Conservation (phyloP, 805 yeast species). For the Kurtzmaniella cleridarum region DNA sequence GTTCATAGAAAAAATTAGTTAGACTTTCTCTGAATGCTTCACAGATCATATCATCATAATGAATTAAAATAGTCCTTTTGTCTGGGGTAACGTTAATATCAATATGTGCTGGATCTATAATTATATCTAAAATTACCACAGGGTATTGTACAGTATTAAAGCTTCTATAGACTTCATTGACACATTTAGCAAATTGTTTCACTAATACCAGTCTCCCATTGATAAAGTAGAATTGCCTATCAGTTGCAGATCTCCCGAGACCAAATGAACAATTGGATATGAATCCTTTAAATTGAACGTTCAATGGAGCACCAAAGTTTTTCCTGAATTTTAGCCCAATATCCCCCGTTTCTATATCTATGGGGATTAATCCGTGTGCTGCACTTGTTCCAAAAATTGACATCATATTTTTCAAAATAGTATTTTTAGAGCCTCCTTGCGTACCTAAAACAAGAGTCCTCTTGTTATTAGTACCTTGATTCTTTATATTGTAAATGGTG, state of each 20-base stretch:
- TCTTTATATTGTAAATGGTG: slow-evolving; percentile 48
- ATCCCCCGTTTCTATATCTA: slow-evolving; percentile 39
- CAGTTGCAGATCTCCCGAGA: slow-evolving; percentile 55
- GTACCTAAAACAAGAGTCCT: slow-evolving; percentile 56
- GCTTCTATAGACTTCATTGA: slow-evolving; percentile 69
- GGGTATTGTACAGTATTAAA: slow-evolving; percentile 76
- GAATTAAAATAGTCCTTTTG: slow-evolving; percentile 66
- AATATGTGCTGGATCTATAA: slow-evolving; percentile 43
- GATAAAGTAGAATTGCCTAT: slow-evolving; percentile 70
- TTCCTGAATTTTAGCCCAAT: slow-evolving; percentile 18
- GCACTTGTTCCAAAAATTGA: slow-evolving; percentile 69
- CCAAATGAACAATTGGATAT: slow-evolving; percentile 80
- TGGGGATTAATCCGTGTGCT: slow-evolving; percentile 48
- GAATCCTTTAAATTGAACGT: slow-evolving; percentile 44
- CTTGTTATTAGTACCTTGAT: slow-evolving; percentile 29
- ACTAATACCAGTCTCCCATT: slow-evolving; percentile 71
- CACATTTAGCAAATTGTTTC: slow-evolving; percentile 47
- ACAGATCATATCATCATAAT: slow-evolving; percentile 56
- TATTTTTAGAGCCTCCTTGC: slow-evolving; percentile 42
- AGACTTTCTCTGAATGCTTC: slow-evolving; percentile 53
- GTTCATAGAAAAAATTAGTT: slow-evolving; percentile 37
- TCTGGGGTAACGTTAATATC: slow-evolving; percentile 94
- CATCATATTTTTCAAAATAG: slow-evolving; percentile 47
- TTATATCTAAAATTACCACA: slow-evolving; percentile 56
- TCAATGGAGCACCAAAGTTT: slow-evolving; percentile 5